Evolutionary conservation across 495 filamentous ascomycete species (phyloP), one percentile per base, ranked within the genome.

Genomic region (Daldinia decipiens): DNA sequence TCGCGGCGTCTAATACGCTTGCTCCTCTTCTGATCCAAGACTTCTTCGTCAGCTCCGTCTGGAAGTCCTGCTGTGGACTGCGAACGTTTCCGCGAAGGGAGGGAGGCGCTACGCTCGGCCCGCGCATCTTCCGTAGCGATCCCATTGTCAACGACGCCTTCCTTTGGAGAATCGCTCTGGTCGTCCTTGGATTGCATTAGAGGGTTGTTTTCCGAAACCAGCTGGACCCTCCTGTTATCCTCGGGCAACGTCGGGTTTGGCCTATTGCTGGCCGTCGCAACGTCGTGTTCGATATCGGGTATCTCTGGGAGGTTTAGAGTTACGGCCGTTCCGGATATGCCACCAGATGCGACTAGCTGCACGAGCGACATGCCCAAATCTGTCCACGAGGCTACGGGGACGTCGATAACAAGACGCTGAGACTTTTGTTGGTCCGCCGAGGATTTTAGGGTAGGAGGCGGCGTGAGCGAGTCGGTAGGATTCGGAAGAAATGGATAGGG

Each of bases 1-100:
- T 94, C 93, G 38, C 93, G 86, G 29, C 92, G 90, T 67, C 92
- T 87, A 29, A 92, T 93, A 53, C 94, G 86, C 74, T 95, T 94
- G 80, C 93, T 96, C 73, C 93, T 88, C 72, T 90, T 87, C 51
- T 91, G 85, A 4, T 89, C 87, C 8, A 84, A 87, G 65, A 91
- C 79, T 47, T 87, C 85, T 32, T 88, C 86, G 24, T 87, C 85
- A 11, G 59, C 78, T 1, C 76, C 79, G 13, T 89, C 88, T 0
- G 81, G 80, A 21, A 91, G 76, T 0, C 88, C 89, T 11, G 88
- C 89, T 27, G 82, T 79, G 31, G 89, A 90, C 27, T 87, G 86
- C 0, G 89, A 91, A n/a, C 89, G 84, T 75, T 91, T 91, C 50
- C 88, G 82, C 1, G 82, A 84, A 21, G 76, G 66, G 26, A 79